Evolutionary conservation across 768 basidiomycete species (phyloP).

Genomic region (Lentinus brumalis): DNA sequence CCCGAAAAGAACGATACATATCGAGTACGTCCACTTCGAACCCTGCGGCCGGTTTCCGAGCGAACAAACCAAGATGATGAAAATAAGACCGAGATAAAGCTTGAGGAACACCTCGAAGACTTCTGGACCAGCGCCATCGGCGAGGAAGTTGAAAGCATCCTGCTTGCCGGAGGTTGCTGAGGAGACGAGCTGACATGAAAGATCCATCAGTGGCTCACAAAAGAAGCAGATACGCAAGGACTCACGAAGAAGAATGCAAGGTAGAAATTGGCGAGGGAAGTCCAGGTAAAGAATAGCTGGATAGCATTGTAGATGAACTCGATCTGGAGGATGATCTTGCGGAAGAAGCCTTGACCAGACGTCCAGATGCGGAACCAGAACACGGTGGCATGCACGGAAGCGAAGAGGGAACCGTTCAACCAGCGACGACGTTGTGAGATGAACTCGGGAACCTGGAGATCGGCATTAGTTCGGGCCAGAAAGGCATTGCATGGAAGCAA

Average conservation of each 20-base stretch:
- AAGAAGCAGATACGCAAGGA: slow-evolving; percentile 24
- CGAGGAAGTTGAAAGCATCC: slow-evolving; percentile 85
- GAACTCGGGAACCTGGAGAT: slow-evolving; percentile 76
- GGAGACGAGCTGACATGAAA: slow-evolving; percentile 61
- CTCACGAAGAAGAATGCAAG: slow-evolving; percentile 92
- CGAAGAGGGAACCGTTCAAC: slow-evolving; percentile 90
- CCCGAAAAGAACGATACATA: slow-evolving; percentile 79
- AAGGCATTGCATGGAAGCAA: slow-evolving; percentile 14
- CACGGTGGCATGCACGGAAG: slow-evolving; percentile 88
- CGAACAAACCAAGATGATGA: slow-evolving; percentile 82
- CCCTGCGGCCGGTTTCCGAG: slow-evolving; percentile 93
- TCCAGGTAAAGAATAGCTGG: slow-evolving; percentile 94
- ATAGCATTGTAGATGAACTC: slow-evolving; percentile 92
- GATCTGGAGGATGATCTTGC: slow-evolving; percentile 77
- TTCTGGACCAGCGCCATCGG: slow-evolving; percentile 64
- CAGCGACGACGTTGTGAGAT: slow-evolving; percentile 92
- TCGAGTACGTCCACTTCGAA: slow-evolving; percentile 81
- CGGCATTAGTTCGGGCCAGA: neutral
- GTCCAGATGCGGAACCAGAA: slow-evolving; percentile 89
- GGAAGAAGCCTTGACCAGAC: slow-evolving; percentile 86
- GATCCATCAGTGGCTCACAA: slow-evolving; percentile 9
- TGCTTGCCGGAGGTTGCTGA: slow-evolving; percentile 64
- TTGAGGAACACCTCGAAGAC: slow-evolving; percentile 80
- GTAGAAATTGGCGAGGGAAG: slow-evolving; percentile 90
- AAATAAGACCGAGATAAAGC: slow-evolving; percentile 84